Base-by-base conservation (phyloP, 805 yeast genomes). In the Candida nanaspora region DNA sequence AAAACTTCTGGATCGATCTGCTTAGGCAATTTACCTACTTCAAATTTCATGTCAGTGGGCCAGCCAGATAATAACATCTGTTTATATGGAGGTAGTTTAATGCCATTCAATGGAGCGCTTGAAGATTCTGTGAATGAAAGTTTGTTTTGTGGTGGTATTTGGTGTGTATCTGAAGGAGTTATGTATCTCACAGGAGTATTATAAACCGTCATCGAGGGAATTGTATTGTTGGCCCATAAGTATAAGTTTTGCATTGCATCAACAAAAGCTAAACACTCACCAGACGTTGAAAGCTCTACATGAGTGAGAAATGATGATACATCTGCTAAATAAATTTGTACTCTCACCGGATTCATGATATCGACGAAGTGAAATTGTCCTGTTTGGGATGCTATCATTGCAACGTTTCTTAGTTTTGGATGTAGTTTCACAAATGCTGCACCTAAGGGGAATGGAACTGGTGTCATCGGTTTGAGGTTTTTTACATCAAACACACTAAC, bases 281-380 rank as follows among this genome's bases (percentile, higher is more conserved):
- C 98, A 30, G 85, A 69, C 2, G 77, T 62, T 22, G 83, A 72
- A 11, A 82, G 53, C 37, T 79, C 82, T 42, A 80, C 55, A 28
- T 72, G 66, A 2, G 75, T 59, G 18, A 81, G 52, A 43, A 59
- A 68, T 2, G 70, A 53, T 2, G 65, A 49, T 11, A 82, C 59
- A 39, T 80, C 82, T 0, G 83, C 79, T 53, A 86, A 94, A 56
- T 80, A 80, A 10, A 86, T 59, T 38, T 66, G 70, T 27, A 81
- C 74, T 39, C 69, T 74, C 10, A 82, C 67, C n/a, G 91, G 95
- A 57, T 86, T 86, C 45, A 76, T 78, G 51, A 85, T 73, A 59
- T 93, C 97, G 21, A 87, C 74, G 48, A 88, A 82, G 53, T 88
- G 95, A 43, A 93, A 66, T 44, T 87, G 91, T 15, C 98, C 98